phyloP scores from a whole-genome alignment of 805 yeast genomes.

The Yarrowia hollandica region DNA sequence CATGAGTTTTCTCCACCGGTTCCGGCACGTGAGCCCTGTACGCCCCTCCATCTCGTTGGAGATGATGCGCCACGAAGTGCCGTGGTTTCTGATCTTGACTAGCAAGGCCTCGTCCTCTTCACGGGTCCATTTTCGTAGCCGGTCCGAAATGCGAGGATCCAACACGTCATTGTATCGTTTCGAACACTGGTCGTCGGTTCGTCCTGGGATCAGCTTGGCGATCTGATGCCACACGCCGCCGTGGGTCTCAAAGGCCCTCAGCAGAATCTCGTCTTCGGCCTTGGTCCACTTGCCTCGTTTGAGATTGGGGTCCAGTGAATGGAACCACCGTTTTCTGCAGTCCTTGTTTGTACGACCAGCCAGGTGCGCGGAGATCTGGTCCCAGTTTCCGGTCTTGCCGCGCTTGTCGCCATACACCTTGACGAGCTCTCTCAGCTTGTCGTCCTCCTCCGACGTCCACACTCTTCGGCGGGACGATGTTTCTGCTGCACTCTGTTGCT shows the following conservation, averaged over 20 bases:
- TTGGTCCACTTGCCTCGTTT: slow-evolving; percentile 85
- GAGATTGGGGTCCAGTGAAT: slow-evolving; percentile 78
- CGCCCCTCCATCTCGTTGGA: slow-evolving; percentile 70
- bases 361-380: slow-evolving; percentile 43
- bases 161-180: slow-evolving; percentile 85
- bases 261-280: slow-evolving; percentile 68
- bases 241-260: slow-evolving; percentile 61
- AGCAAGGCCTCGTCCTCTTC: slow-evolving; percentile 75
- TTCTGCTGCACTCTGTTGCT: neutral
- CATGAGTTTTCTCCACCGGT: slow-evolving; percentile 86
- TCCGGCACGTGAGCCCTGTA: slow-evolving; percentile 86
- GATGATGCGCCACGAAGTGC: slow-evolving; percentile 88
- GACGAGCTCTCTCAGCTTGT: slow-evolving; percentile 46
- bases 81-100: slow-evolving; percentile 65
- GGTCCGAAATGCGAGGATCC: slow-evolving; percentile 74
- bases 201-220: slow-evolving; percentile 69
- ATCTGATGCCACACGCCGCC: slow-evolving; percentile 90
- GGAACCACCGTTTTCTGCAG: slow-evolving; percentile 84
- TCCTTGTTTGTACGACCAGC: slow-evolving; percentile 66
- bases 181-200: slow-evolving; percentile 95
- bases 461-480: slow-evolving; percentile 36
- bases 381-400: slow-evolving; percentile 48
- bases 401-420: slow-evolving; percentile 49
- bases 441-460: slow-evolving; percentile 80
- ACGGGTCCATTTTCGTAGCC: slow-evolving; percentile 75